Conservation (phyloP, 257 asterid genomes). For the Scutellaria galericulata region DNA sequence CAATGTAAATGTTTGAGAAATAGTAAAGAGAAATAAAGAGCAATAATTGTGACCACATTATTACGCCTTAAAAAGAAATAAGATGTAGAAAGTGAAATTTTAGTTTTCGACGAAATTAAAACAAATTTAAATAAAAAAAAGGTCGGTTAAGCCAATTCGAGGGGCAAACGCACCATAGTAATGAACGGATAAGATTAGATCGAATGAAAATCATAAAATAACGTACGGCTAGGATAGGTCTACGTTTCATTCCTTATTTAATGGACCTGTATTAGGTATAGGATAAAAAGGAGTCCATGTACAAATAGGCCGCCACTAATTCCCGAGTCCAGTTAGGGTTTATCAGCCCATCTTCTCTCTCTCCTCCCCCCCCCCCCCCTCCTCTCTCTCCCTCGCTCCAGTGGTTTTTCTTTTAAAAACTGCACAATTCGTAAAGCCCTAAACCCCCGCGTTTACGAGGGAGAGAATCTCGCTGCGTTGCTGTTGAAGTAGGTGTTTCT, state of each 20-base stretch:
- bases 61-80: too few species aligned
- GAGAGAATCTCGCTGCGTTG: conserved; percentile 27
- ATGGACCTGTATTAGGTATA: conserved; percentile 31
- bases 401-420: not conserved
- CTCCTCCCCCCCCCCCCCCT: conserved; percentile 36
- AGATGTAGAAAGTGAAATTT: too few species aligned
- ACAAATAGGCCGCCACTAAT: conserved; percentile 44
- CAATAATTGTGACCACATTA: too few species aligned
- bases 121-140: too few species aligned
- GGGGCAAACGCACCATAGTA: not conserved
- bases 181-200: conserved; percentile 26
- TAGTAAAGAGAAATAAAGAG: too few species aligned
- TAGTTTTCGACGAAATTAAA: too few species aligned
- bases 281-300: conserved; percentile 29
- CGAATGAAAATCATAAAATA: not conserved
- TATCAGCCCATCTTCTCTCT: conserved; percentile 44
- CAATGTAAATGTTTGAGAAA: too few species aligned
- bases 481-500: conserved; percentile 32
- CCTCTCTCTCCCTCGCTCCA: conserved; percentile 29
- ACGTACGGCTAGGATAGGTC: conserved; percentile 10
- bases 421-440: conserved; percentile 41
- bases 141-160: not conserved
- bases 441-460: conserved; percentile 34
- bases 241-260: conserved; percentile 25
- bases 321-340: conserved; percentile 51